These are phyloP conservation scores for Colletotrichum euphorbiae DNA, from an alignment of 2,329 filamentous ascomycete genomes.

Conservation along the genomic window DNA sequence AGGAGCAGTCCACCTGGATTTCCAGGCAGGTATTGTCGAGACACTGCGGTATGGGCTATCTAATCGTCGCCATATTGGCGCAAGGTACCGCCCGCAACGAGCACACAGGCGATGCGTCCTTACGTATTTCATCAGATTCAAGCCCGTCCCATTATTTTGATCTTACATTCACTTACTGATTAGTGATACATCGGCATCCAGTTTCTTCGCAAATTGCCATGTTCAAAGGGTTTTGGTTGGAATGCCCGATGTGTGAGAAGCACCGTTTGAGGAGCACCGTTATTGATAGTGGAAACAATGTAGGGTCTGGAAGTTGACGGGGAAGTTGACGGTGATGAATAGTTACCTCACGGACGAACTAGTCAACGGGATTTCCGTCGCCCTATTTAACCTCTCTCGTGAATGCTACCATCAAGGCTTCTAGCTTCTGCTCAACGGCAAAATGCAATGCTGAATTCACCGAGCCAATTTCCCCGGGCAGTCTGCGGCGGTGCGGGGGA, in stretches of 20 bases:
- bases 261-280: not conserved
- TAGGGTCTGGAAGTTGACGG: no score
- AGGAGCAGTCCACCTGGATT: slow-evolving; percentile 37
- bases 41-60: slow-evolving; percentile 43
- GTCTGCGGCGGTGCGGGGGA: not conserved
- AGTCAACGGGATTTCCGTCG: no score
- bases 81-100: slow-evolving; percentile 41
- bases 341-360: no score
- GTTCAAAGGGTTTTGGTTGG: not conserved
- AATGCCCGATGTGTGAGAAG: not conserved
- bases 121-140: not conserved
- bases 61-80: slow-evolving; percentile 39
- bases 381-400: not conserved
- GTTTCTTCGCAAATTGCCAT: slow-evolving; percentile 41
- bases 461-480: slow-evolving; percentile 19
- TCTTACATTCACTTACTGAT: slow-evolving; percentile 41
- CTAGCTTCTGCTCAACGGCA: not conserved
- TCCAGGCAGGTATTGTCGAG: slow-evolving; percentile 35
- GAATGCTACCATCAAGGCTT: not conserved
- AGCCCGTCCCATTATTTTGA: not conserved
- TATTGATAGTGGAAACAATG: not conserved
- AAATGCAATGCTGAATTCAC: not conserved
- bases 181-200: slow-evolving; percentile 45
- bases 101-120: slow-evolving; percentile 42
- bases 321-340: no score